Evolutionary conservation across 495 filamentous ascomycete species (phyloP).

Genomic region (Trichoderma parareesei): DNA sequence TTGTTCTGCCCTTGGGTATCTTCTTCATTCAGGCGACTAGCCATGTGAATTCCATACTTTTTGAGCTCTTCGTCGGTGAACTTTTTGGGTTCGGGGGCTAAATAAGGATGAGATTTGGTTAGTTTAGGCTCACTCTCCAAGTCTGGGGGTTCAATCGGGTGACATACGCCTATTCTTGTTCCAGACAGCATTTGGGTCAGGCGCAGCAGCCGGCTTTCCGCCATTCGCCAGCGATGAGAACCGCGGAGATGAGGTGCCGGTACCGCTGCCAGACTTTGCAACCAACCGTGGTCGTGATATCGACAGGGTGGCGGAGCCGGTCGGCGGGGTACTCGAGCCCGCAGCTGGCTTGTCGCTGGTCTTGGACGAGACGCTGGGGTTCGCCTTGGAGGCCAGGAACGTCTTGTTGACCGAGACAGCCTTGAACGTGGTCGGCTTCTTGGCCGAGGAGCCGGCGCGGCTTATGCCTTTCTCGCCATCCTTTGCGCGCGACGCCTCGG

Average conservation of each 20-base stretch:
- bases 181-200: slow-evolving; percentile 76
- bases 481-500: slow-evolving; percentile 45
- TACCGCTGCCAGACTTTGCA: slow-evolving; percentile 43
- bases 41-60: slow-evolving; percentile 93
- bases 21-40: slow-evolving; percentile 80
- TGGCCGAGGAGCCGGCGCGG: slow-evolving; percentile 60
- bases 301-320: slow-evolving; percentile 30
- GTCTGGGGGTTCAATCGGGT: background rate
- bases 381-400: slow-evolving; percentile 56
- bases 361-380: slow-evolving; percentile 38
- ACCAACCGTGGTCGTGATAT: slow-evolving; percentile 43
- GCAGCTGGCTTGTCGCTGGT: slow-evolving; percentile 38
- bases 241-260: slow-evolving; percentile 37
- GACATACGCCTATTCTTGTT: slow-evolving; percentile 92
- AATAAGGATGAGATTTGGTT: slow-evolving; percentile 20
- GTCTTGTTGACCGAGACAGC: slow-evolving; percentile 90
- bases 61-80: slow-evolving; percentile 96
- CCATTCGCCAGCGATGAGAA: slow-evolving; percentile 45
- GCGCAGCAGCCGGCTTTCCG: slow-evolving; percentile 42
- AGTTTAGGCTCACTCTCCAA: too few relatives aligned
- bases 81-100: slow-evolving; percentile 73
- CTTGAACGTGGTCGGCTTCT: slow-evolving; percentile 86
- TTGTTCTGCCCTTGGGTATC: slow-evolving; percentile 69
- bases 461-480: slow-evolving; percentile 50
- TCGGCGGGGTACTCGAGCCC: slow-evolving; percentile 25